Conservation (phyloP, 2,329 filamentous ascomycete genomes). For the Diplodia intermedia region DNA sequence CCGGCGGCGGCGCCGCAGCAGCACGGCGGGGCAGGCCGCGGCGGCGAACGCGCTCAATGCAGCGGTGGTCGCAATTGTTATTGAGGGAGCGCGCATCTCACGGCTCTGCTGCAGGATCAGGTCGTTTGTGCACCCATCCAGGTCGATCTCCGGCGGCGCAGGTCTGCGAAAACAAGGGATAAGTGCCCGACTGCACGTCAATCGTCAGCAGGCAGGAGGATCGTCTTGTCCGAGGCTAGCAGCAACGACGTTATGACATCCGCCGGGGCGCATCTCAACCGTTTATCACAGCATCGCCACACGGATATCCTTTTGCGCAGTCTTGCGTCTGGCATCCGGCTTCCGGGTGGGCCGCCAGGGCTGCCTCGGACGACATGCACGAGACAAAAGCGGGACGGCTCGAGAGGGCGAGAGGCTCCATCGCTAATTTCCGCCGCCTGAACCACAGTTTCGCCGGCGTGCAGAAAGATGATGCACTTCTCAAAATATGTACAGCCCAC, state of each 20-base stretch:
- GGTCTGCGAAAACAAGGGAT: constrained; percentile 11
- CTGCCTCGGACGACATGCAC: constrained; percentile 22
- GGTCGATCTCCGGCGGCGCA: constrained; percentile 23
- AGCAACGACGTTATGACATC: constrained; percentile 23
- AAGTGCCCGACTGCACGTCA: constrained; percentile 27
- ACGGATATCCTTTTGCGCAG: constrained; percentile 20
- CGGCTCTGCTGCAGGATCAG: constrained; percentile 26
- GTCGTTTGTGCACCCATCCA: constrained; percentile 13
- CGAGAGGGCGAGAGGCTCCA: constrained; percentile 23
- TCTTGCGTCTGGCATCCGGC: constrained; percentile 9
- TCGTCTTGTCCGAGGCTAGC: constrained; percentile 21
- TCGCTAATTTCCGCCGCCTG: constrained; percentile 19
- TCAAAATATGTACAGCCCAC: constrained; percentile 29
- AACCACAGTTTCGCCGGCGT: constrained; percentile 26
- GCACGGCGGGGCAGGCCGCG: neutral
- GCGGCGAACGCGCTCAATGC: constrained; percentile 19
- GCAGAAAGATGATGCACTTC: constrained; percentile 30
- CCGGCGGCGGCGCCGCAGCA: neutral
- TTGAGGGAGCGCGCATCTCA: constrained; percentile 17
- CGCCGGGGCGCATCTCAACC: constrained; percentile 23
- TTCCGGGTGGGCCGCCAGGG: constrained; percentile 24
- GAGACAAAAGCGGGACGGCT: constrained; percentile 28
- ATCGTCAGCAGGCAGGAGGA: constrained; percentile 18
- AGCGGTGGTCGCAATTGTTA: constrained; percentile 8
- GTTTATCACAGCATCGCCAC: constrained; percentile 28